Percentiles rank a stretch among this genome's conserved stretches.
Conservation (phyloP, 1,284 basidiomycete genomes). For the Bondarzewia mesenterica region DNA sequence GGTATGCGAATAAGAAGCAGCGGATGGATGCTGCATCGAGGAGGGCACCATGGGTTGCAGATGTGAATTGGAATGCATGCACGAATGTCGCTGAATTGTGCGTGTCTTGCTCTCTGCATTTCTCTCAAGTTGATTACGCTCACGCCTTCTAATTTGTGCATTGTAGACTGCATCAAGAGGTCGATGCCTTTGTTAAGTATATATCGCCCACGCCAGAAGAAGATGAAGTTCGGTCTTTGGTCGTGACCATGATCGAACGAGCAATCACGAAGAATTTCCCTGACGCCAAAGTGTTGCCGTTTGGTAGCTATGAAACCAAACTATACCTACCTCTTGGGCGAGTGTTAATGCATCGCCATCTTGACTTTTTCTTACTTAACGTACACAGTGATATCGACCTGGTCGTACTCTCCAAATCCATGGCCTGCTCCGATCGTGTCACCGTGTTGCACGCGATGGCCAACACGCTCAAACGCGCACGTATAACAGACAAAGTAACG, state of each 20-base stretch:
- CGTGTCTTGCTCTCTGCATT: constrained; percentile 9
- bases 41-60: constrained; percentile 71
- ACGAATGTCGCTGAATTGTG: constrained; percentile 78
- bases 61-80: constrained; percentile 76
- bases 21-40: constrained; percentile 49
- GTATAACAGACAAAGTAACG: constrained; percentile 64
- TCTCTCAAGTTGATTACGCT: not conserved
- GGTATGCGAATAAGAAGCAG: constrained; percentile 50
- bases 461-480: constrained; percentile 52
- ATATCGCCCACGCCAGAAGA: constrained; percentile 84
- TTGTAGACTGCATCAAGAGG: constrained; percentile 73
- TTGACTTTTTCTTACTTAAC: constrained; percentile 8
- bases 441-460: constrained; percentile 56
- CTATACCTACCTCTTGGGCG: constrained; percentile 92
- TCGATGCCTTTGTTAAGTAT: constrained; percentile 79
- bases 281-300: constrained; percentile 80
- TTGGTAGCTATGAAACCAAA: constrained; percentile 92
- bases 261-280: constrained; percentile 63
- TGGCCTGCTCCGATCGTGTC: constrained; percentile 54
- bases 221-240: constrained; percentile 74
- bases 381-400: constrained; percentile 64
- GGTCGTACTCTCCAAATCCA: constrained; percentile 58
- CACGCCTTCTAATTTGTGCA: constrained; percentile 6
- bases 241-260: constrained; percentile 68
- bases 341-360: constrained; percentile 16